Evolutionary conservation across 176 grass and related monocot species (phyloP).

Genomic region (Eleusine coracana): DNA sequence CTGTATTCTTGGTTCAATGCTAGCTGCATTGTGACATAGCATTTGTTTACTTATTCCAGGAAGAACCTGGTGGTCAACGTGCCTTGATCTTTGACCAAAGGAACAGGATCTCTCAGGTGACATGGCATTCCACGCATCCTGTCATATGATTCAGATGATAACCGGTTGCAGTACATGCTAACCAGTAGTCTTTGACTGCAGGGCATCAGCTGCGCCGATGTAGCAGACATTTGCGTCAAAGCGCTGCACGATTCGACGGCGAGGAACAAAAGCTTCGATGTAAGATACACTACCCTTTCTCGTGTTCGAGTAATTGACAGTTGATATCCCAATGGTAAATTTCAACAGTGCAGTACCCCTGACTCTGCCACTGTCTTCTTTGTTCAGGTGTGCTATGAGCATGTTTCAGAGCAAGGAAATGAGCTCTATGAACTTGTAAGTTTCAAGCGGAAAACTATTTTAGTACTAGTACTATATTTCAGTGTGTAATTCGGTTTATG

Average conservation of each 20-base stretch:
- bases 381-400: conserved; percentile 70
- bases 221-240: conserved; percentile 83
- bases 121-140: background rate
- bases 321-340: background rate
- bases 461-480: background rate
- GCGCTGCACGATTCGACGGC: conserved; percentile 71
- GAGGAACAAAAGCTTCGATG: conserved; percentile 88
- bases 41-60: conserved; percentile 39
- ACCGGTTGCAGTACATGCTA: background rate
- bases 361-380: background rate
- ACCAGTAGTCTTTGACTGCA: conserved; percentile 31
- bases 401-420: conserved; percentile 62
- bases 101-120: conserved; percentile 74
- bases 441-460: background rate
- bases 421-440: conserved; percentile 79
- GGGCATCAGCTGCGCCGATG: conserved; percentile 82
- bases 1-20: background rate
- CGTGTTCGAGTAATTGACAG: background rate
- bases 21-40: background rate
- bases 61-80: conserved; percentile 78
- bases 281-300: conserved; percentile 32
- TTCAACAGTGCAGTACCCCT: background rate
- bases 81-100: conserved; percentile 86
- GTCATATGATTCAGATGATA: background rate
- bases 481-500: background rate